Base-by-base conservation (phyloP, 2,329 filamentous ascomycete genomes). In the Cytospora piceae region DNA sequence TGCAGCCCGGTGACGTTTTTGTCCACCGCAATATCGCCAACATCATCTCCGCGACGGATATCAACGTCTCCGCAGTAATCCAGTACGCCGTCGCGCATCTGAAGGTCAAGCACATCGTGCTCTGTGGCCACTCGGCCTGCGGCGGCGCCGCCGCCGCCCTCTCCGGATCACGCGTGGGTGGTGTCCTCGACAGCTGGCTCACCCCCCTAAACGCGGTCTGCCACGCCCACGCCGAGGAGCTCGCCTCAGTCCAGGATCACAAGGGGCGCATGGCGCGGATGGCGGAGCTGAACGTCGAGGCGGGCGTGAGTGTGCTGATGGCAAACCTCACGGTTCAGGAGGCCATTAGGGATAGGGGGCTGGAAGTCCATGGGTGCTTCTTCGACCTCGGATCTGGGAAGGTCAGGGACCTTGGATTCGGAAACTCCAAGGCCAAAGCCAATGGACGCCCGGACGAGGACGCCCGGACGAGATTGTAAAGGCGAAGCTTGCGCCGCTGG, bases 21-120 rank as follows among this genome's bases (percentile, higher is more conserved):
- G 90, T 93, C 61, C 92, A 96, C 82, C 90, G 93, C 75, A 96
- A 96, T 81, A 94, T 96, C 76, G 92, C 91, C 77, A 96, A 96
- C 80, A 87, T 94, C 73, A 80, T 96, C 69, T 87, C 88, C 65
- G 81, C 88, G 24, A 88, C 87, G 72, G 93, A 96, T 76, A 85
- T 94, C 76, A 92, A 87, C 79, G 88, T 88, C 39, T 83, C 87
- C 14, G 86, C 87, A 63, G 92, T 94, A 55, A 89, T 96, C 74
- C 89, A 94, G 74, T 96, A 90, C 75, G 90, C 92, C 53, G 91
- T 96, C 66, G 81, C 79, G 65, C 83, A 91, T 74, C 81, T 96
- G 42, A 87, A 89, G 71, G 89, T 91, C 71, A 83, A 88, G 75
- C 88, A 91, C 77, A 84, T 92, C 61, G 83, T 91, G 63, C 82